Percentiles rank a stretch among this genome's conserved stretches.
Conservation (phyloP, 2,329 filamentous ascomycete species). For the Venturia oleaginea region DNA sequence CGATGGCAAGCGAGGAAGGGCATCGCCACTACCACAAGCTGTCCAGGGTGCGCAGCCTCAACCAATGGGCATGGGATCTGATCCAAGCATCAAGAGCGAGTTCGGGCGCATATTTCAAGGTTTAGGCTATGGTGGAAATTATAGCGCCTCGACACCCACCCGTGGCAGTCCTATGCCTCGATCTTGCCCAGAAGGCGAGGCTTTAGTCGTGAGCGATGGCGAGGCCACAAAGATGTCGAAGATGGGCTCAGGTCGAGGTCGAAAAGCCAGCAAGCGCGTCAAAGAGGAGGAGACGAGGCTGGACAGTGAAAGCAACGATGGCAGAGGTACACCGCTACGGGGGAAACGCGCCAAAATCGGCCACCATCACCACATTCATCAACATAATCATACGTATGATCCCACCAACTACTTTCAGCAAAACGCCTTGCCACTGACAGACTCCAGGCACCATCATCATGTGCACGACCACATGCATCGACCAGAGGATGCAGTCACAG, state of each 20-base stretch:
- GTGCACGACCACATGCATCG: slow-evolving; percentile 38
- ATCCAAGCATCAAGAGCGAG: slow-evolving; percentile 88
- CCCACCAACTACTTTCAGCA: slow-evolving; percentile 5
- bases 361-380: slow-evolving; percentile 49
- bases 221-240: slow-evolving; percentile 22
- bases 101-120: slow-evolving; percentile 92
- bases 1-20: slow-evolving; percentile 71
- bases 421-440: slow-evolving; percentile 17
- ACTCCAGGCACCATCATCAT: slow-evolving; percentile 41
- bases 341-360: slow-evolving; percentile 55
- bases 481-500: slow-evolving; percentile 15
- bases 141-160: slow-evolving; percentile 46
- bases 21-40: slow-evolving; percentile 84
- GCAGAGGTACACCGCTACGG: slow-evolving; percentile 56
- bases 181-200: slow-evolving; percentile 3
- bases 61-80: slow-evolving; percentile 65
- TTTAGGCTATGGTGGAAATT: slow-evolving; percentile 54
- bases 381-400: slow-evolving; percentile 41
- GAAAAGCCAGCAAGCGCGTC: slow-evolving; percentile 24
- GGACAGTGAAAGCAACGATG: slow-evolving; percentile 54
- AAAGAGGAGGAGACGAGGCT: slow-evolving; percentile 65
- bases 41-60: slow-evolving; percentile 86
- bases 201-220: slow-evolving; percentile 12
- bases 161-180: slow-evolving; percentile 38
- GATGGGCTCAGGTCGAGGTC: slow-evolving; percentile 29